Evolutionary conservation across 139 green algal species (phyloP).

Genomic region (Coccomyxa sp.): DNA sequence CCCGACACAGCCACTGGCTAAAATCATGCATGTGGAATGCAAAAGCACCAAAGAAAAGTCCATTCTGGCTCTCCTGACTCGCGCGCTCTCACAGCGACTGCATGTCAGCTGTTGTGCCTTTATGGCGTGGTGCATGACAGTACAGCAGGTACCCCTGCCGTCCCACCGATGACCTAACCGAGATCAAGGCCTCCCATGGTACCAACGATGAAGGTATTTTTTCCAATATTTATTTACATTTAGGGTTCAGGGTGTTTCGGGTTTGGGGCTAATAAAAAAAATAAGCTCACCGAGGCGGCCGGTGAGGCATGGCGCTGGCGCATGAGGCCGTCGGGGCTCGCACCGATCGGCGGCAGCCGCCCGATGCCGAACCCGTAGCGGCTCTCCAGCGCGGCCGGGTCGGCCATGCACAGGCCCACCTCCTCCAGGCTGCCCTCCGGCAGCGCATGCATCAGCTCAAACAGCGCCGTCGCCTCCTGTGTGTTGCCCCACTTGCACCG

Average conservation of each 20-base stretch:
- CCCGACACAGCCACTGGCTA: not conserved
- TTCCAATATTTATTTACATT: not conserved
- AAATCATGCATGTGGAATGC: not conserved
- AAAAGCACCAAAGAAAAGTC: not conserved
- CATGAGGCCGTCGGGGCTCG: constrained; percentile 58
- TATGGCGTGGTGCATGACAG: too few species aligned
- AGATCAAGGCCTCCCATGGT: not conserved
- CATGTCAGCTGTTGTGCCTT: not conserved
- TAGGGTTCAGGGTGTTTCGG: not conserved
- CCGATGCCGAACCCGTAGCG: constrained; percentile 23
- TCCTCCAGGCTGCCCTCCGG: constrained; percentile 23
- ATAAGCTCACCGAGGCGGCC: not conserved
- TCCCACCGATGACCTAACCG: not conserved
- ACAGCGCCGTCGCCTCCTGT: constrained; percentile 56
- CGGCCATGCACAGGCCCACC: constrained; percentile 44
- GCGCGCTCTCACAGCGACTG: not conserved
- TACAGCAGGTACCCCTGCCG: too few species aligned
- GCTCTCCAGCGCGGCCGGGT: constrained; percentile 7
- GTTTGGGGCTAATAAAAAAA: not conserved
- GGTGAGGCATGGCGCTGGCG: constrained; percentile 20
- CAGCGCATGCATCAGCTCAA: constrained; percentile 28
- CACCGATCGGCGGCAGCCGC: constrained; percentile 52
- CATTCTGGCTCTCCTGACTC: not conserved
- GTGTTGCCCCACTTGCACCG: constrained; percentile 60
- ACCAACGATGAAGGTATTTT: not conserved